A percentile compares a stretch with the other conserved stretches of the same genome.
Evolutionary conservation across 345 rosid genomes (phyloP).

Genomic region (Rhodamnia argentea): DNA sequence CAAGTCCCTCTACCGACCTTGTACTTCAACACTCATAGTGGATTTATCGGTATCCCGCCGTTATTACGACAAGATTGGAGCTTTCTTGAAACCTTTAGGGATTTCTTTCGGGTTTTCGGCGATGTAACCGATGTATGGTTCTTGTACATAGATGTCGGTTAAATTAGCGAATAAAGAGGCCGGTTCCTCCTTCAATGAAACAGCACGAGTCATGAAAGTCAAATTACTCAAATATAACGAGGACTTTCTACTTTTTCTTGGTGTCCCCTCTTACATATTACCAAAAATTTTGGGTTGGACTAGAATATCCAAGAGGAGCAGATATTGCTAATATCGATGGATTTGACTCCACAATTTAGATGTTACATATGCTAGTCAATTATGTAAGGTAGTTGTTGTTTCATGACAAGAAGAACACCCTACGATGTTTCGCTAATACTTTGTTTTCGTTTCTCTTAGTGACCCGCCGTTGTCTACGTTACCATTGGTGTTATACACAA

Average conservation of each 20-base stretch:
- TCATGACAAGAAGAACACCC: too few species aligned
- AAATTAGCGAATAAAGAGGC: neutral
- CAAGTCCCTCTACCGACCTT: too few species aligned
- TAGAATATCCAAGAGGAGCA: too few species aligned
- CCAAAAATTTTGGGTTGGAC: too few species aligned
- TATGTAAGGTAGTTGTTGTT: too few species aligned
- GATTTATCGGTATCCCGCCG: neutral
- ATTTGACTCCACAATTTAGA: too few species aligned
- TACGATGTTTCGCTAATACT: too few species aligned
- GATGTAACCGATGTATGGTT: neutral
- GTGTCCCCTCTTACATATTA: neutral
- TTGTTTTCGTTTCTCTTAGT: too few species aligned
- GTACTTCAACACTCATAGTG: neutral
- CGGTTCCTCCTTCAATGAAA: neutral
- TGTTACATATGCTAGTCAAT: too few species aligned
- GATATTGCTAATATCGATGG: too few species aligned
- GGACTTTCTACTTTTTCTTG: neutral
- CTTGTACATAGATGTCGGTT: neutral
- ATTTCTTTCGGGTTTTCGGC: neutral
- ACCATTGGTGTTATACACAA: neutral
- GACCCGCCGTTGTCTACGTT: neutral
- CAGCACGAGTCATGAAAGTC: neutral
- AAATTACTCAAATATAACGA: neutral
- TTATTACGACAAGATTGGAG: neutral
- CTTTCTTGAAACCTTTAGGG: rapidly evolving